phyloP scores from a whole-genome alignment of 2,329 filamentous ascomycete genomes.

The Phoma sp. region DNA sequence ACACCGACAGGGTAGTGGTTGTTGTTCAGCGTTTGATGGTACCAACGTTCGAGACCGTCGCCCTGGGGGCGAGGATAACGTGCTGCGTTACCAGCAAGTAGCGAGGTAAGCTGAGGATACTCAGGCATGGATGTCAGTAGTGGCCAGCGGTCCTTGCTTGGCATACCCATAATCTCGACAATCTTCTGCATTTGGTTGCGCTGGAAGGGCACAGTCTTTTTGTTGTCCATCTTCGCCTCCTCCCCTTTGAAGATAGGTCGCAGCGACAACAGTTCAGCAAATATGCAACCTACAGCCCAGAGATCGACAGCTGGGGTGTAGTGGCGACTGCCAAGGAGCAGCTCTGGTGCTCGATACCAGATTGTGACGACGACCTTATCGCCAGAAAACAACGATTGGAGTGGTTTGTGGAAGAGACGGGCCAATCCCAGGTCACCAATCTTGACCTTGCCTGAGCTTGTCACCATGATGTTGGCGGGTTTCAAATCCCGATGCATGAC shows the following conservation, averaged over 20 bases:
- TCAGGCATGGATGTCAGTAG: constrained; percentile 86
- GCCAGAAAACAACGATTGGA: constrained; percentile 88
- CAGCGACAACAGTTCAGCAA: constrained; percentile 88
- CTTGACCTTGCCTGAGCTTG: constrained; percentile 84
- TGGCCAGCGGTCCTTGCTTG: constrained; percentile 88
- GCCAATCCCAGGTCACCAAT: constrained; percentile 95
- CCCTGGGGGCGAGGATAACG: constrained; percentile 58
- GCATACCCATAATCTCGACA: constrained; percentile 92
- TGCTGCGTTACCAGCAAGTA: constrained; percentile 53
- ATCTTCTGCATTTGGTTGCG: constrained; percentile 99
- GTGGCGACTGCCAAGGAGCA: constrained; percentile 90
- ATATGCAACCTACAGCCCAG: constrained; percentile 98
- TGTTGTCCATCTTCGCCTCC: constrained; percentile 98
- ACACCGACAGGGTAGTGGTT: constrained; percentile 53
- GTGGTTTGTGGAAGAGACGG: constrained; percentile 89
- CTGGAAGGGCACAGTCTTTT: constrained; percentile 97
- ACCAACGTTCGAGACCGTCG: constrained; percentile 71
- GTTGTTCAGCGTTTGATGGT: constrained; percentile 55
- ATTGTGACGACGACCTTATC: constrained; percentile 99
- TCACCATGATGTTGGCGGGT: constrained; percentile 99
- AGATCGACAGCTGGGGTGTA: constrained; percentile 97
- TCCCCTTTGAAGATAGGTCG: constrained; percentile 98
- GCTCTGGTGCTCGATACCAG: constrained; percentile 96
- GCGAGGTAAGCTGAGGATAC: constrained; percentile 70
- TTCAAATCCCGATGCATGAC: constrained; percentile 96